These are phyloP conservation scores for Cladosporium sp. DNA, from an alignment of 2,329 filamentous ascomycete species.

Conservation along the genomic window DNA sequence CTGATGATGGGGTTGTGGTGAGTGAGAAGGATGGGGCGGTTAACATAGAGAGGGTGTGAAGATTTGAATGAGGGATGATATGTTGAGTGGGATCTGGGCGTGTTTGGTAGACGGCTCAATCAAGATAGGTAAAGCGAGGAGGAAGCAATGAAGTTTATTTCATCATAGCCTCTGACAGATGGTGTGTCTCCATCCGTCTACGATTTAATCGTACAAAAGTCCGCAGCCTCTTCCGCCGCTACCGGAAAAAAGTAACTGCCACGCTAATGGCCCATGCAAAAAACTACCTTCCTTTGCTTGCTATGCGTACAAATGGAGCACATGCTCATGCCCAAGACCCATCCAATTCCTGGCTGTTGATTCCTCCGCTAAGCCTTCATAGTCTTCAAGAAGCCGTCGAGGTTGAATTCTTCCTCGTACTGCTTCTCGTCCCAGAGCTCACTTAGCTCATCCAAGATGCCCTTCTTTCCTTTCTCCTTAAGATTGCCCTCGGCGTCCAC, in stretches of 20 bases:
- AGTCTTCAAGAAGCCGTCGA: slow-evolving; percentile 91
- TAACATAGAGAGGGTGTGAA: background rate
- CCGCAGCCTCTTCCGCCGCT: background rate
- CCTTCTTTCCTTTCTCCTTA: slow-evolving; percentile 92
- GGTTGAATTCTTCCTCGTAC: slow-evolving; percentile 96
- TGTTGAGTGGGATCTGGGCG: background rate
- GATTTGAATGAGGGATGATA: background rate
- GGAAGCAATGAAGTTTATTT: background rate
- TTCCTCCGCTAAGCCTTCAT: slow-evolving; percentile 54
- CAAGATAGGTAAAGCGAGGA: background rate
- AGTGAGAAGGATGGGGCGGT: background rate
- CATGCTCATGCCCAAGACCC: background rate
- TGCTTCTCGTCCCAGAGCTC: slow-evolving; percentile 97
- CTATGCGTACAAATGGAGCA: slow-evolving; percentile 6
- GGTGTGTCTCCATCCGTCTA: background rate
- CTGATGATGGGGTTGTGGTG: background rate
- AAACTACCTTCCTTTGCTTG: background rate
- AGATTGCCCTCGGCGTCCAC: slow-evolving; percentile 81
- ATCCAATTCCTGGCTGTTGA: background rate
- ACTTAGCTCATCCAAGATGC: slow-evolving; percentile 90
- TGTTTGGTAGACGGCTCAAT: background rate
- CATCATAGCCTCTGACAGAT: background rate
- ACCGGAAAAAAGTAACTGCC: background rate
- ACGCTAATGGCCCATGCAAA: background rate
- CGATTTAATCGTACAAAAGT: background rate